A percentile compares a stretch with the other conserved stretches of the same genome.
Conservation (phyloP, 805 yeast genomes). For the Pichia californica region DNA sequence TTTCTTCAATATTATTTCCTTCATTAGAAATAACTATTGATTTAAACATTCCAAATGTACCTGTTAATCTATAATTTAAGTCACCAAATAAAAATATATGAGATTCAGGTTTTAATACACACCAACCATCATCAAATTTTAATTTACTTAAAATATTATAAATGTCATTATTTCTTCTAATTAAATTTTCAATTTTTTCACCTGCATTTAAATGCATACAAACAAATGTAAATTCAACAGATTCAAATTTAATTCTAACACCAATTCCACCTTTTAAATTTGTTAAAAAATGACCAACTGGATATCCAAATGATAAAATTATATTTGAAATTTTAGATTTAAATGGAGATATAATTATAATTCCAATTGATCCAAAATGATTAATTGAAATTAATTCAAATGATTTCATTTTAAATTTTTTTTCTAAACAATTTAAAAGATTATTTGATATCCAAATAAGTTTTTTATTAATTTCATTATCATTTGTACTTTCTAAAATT, state of each 20-base stretch:
- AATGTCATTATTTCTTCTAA: conserved; percentile 49
- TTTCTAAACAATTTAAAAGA: conserved; percentile 30
- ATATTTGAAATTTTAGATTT: conserved; percentile 19
- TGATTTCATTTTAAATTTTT: conserved; percentile 27
- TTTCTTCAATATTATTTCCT: neutral
- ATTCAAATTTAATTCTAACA: conserved; percentile 38
- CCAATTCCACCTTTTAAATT: conserved; percentile 74
- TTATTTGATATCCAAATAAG: conserved; percentile 33
- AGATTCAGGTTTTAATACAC: conserved; percentile 42
- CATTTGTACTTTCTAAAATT: conserved; percentile 47
- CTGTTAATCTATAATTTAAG: conserved; percentile 63
- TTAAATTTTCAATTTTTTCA: conserved; percentile 51
- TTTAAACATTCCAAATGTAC: conserved; percentile 12
- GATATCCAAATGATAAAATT: conserved; percentile 26
- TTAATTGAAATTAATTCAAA: conserved; percentile 39
- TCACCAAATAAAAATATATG: conserved; percentile 82
- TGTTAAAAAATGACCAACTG: conserved; percentile 55
- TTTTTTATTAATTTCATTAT: conserved; percentile 30
- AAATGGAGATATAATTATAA: conserved; percentile 43
- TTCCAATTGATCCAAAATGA: conserved; percentile 54
- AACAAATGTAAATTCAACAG: conserved; percentile 50
- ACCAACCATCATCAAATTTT: conserved; percentile 52
- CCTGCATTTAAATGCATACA: conserved; percentile 71
- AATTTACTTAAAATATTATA: conserved; percentile 43
- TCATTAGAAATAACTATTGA: neutral